phyloP scores from a whole-genome alignment of 805 yeast species.

The Zygoascus tannicola region DNA sequence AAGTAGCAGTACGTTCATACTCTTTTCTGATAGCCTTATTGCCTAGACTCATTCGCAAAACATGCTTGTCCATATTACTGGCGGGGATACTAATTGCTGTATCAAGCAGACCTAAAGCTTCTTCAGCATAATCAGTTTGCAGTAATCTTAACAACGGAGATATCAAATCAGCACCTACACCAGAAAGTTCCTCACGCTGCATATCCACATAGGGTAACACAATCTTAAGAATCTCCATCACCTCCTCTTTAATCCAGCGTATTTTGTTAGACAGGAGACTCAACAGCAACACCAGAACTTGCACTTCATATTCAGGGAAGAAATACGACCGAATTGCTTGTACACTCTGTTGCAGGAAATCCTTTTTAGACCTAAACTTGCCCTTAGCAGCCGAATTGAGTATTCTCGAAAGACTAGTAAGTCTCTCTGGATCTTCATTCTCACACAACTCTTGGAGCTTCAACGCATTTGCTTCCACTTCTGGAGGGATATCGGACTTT shows the following conservation, averaged over 20 bases:
- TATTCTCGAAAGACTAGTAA: conserved; percentile 54
- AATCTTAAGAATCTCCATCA: conserved; percentile 64
- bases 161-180: conserved; percentile 90
- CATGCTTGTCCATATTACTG: conserved; percentile 82
- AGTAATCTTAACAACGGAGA: conserved; percentile 76
- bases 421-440: conserved; percentile 22
- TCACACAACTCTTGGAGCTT: conserved; percentile 56
- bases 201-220: conserved; percentile 72
- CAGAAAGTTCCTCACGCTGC: conserved; percentile 66
- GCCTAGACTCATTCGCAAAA: conserved; percentile 84
- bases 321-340: conserved; percentile 57
- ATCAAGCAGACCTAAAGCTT: conserved; percentile 83
- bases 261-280: conserved; percentile 72
- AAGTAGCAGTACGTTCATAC: conserved; percentile 74
- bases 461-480: conserved; percentile 44
- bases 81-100: conserved; percentile 81
- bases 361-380: conserved; percentile 82
- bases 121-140: conserved; percentile 78
- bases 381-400: conserved; percentile 66
- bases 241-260: conserved; percentile 72
- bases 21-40: conserved; percentile 68
- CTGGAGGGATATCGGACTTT: conserved; percentile 35
- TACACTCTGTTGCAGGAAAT: conserved; percentile 74
- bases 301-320: conserved; percentile 68
- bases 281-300: conserved; percentile 60